A percentile compares a stretch with the other conserved stretches of the same genome.
These are phyloP conservation scores for Cyclotella choctawhatcheeana DNA, from an alignment of 108 stramenopile genomes.

Conservation along the genomic window DNA sequence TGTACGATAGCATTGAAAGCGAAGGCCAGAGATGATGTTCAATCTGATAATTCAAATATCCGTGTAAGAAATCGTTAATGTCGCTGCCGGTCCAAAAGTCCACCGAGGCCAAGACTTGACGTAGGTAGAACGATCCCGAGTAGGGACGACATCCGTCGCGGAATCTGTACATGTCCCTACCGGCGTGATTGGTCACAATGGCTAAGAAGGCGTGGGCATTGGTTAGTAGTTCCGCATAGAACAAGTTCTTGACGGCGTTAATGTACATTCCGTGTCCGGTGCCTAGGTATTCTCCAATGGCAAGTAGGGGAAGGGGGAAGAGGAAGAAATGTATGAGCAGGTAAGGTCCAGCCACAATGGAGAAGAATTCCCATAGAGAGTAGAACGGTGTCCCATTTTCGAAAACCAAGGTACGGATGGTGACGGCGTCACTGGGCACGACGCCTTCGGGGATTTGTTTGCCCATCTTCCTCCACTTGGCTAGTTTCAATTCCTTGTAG, in stretches of 20 bases:
- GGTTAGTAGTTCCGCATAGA: constrained; percentile 84
- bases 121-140: constrained; percentile 86
- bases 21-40: constrained; percentile 93
- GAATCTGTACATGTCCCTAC: constrained; percentile 92
- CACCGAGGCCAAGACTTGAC: constrained; percentile 86
- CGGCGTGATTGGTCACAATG: constrained; percentile 92
- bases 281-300: constrained; percentile 58
- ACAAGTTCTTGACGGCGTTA: constrained; percentile 78
- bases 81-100: constrained; percentile 85
- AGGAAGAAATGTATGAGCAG: constrained; percentile 80
- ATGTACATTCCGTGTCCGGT: constrained; percentile 53
- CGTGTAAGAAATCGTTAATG: constrained; percentile 83
- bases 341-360: constrained; percentile 71
- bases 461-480: constrained; percentile 59
- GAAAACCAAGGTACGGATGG: constrained; percentile 57
- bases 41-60: constrained; percentile 92
- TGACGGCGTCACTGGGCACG: constrained; percentile 71
- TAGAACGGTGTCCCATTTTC: constrained; percentile 60
- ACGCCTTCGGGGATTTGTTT: constrained; percentile 66
- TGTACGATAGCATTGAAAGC: constrained; percentile 88
- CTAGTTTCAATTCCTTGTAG: constrained; percentile 88
- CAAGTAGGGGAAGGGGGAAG: constrained; percentile 63
- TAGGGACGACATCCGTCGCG: constrained; percentile 82
- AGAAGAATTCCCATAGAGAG: constrained; percentile 66
- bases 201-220: constrained; percentile 88